These are phyloP conservation scores for Spergularia marina DNA, from an alignment of 148 eudicot genomes.

Conservation along the genomic window DNA sequence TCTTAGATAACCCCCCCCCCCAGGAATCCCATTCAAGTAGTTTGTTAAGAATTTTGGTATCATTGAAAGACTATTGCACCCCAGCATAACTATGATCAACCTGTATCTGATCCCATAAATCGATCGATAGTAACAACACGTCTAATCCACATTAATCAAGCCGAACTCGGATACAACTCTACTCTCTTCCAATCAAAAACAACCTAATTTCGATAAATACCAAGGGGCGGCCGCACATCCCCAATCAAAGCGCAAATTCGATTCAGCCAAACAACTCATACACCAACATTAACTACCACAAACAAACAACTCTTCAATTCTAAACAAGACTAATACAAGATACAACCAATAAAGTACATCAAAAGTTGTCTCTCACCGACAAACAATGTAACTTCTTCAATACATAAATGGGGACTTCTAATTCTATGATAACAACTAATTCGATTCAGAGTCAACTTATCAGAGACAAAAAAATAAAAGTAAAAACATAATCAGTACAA, in stretches of 20 bases:
- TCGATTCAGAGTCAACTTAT: constrained; percentile 4
- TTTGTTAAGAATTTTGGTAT: no score
- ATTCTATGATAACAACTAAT: neutral
- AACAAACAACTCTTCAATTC: no score
- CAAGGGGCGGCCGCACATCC: neutral
- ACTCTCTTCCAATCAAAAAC: neutral
- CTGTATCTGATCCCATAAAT: no score
- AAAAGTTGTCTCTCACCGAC: neutral
- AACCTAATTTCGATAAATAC: neutral
- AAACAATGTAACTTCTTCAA: neutral
- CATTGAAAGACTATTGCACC: neutral
- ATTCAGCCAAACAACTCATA: neutral
- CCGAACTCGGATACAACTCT: constrained; percentile 1
- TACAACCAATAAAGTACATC: neutral
- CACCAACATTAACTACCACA: constrained; percentile 8
- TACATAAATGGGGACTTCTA: neutral
- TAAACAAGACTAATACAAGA: no score
- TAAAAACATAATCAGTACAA: neutral
- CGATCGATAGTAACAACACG: neutral
- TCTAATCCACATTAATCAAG: neutral
- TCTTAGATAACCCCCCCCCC: no score
- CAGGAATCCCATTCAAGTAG: no score
- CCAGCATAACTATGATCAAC: neutral
- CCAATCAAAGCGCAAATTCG: neutral
- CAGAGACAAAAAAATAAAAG: neutral